These are phyloP conservation scores for Rubia yunnanensis DNA, from an alignment of 257 asterid genomes.

Conservation along the genomic window DNA sequence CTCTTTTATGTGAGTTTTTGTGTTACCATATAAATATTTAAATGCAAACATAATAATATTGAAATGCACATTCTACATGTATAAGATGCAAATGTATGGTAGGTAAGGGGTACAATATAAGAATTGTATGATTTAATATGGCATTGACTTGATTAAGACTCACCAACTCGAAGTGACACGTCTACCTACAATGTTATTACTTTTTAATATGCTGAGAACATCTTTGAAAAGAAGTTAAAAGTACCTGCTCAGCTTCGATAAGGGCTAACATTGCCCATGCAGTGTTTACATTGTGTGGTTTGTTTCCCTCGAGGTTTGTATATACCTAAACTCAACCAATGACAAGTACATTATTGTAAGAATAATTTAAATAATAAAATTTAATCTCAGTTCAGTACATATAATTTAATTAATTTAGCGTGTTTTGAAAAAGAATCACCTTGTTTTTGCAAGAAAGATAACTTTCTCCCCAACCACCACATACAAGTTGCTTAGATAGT, in stretches of 20 bases:
- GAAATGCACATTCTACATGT: too few species aligned
- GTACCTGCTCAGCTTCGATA: conserved; percentile 54
- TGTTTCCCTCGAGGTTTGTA: conserved; percentile 39
- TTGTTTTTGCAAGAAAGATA: conserved; percentile 53
- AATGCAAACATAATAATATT: too few species aligned
- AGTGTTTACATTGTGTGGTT: conserved; percentile 50
- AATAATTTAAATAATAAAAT: background rate
- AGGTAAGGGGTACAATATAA: too few species aligned
- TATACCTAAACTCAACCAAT: conserved; percentile 30
- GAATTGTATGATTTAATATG: too few species aligned
- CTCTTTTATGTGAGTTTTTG: too few species aligned
- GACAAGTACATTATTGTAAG: background rate
- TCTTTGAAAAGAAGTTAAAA: background rate
- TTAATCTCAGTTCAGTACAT: background rate
- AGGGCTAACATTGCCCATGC: conserved; percentile 76
- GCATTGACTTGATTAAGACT: too few species aligned
- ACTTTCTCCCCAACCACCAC: conserved; percentile 84
- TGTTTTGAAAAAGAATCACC: conserved; percentile 17
- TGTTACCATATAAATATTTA: too few species aligned
- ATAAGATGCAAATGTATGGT: too few species aligned
- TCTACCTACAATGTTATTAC: too few species aligned
- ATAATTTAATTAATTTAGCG: background rate
- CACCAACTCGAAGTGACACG: too few species aligned
- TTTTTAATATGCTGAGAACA: background rate
- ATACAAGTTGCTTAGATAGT: conserved; percentile 52